phyloP scores from a whole-genome alignment of 1,284 basidiomycete genomes.

The Microbotryomycetes sp. region DNA sequence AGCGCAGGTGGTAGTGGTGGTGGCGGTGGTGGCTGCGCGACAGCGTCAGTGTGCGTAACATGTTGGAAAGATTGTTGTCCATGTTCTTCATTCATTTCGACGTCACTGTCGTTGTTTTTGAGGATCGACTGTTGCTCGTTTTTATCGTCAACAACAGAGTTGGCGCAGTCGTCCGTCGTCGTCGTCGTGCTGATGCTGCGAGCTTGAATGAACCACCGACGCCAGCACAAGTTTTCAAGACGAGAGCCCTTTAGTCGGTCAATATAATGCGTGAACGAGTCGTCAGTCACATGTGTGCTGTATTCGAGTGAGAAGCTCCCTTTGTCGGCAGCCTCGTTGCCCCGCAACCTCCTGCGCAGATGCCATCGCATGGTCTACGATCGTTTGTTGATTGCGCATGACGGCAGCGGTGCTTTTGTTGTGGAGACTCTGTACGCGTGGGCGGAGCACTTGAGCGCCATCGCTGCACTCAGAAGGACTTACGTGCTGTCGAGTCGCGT shows the following conservation, averaged over 20 bases:
- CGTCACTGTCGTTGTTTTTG: too few species aligned
- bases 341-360: not conserved
- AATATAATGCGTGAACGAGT: not conserved
- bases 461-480: not conserved
- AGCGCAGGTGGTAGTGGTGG: too few species aligned
- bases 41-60: too few species aligned
- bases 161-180: too few species aligned
- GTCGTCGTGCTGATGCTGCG: not conserved
- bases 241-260: constrained; percentile 17
- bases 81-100: too few species aligned
- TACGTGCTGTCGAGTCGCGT: not conserved
- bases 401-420: too few species aligned
- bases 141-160: not conserved
- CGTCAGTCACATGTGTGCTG: not conserved
- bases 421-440: too few species aligned
- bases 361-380: not conserved
- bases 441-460: too few species aligned
- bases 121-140: too few species aligned
- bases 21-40: too few species aligned
- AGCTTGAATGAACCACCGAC: constrained; percentile 27
- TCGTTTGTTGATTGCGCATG: too few species aligned
- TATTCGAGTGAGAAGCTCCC: not conserved
- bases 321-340: not conserved
- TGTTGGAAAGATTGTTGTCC: too few species aligned
- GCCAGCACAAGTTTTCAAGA: constrained; percentile 32